These are phyloP conservation scores for Ulmus americana DNA, from an alignment of 331 rosid genomes.

Conservation along the genomic window DNA sequence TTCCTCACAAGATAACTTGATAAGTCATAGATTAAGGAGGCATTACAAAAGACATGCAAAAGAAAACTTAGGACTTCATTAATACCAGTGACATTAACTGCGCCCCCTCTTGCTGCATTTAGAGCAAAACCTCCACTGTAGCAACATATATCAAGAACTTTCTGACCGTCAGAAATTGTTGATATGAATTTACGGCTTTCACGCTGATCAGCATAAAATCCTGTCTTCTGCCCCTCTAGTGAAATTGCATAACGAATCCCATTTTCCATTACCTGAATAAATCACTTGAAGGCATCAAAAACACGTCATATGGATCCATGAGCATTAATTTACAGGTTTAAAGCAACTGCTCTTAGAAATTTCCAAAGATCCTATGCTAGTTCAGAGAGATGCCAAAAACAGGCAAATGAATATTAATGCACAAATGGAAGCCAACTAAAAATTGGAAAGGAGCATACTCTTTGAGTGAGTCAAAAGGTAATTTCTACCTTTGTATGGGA, in stretches of 20 bases:
- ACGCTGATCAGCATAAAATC: constrained; percentile 89
- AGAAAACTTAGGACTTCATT: neutral
- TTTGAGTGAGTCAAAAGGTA: neutral
- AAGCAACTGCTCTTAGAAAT: constrained; percentile 5
- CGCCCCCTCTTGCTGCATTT: constrained; percentile 75
- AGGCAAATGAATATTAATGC: neutral
- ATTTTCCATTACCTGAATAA: constrained; percentile 60
- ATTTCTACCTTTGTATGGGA: neutral
- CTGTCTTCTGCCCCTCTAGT: constrained; percentile 86
- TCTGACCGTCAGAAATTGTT: constrained; percentile 54
- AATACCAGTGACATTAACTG: constrained; percentile 68
- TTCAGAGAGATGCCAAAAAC: neutral
- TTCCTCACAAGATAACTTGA: too few relatives aligned
- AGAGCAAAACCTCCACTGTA: constrained; percentile 90
- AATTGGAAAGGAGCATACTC: neutral
- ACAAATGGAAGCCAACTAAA: neutral
- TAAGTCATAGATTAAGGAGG: neutral
- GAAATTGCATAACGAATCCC: constrained; percentile 68
- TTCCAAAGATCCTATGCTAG: constrained; percentile 11
- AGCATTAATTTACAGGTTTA: neutral
- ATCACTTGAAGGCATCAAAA: constrained; percentile 20
- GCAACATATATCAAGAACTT: constrained; percentile 89
- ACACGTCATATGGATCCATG: constrained; percentile 10
- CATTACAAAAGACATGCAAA: neutral
- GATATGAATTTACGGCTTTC: constrained; percentile 79